Percentiles rank a stretch among this genome's conserved stretches.
These are phyloP conservation scores for Sedum album DNA, from an alignment of 164 flowering plant genomes.

Conservation along the genomic window DNA sequence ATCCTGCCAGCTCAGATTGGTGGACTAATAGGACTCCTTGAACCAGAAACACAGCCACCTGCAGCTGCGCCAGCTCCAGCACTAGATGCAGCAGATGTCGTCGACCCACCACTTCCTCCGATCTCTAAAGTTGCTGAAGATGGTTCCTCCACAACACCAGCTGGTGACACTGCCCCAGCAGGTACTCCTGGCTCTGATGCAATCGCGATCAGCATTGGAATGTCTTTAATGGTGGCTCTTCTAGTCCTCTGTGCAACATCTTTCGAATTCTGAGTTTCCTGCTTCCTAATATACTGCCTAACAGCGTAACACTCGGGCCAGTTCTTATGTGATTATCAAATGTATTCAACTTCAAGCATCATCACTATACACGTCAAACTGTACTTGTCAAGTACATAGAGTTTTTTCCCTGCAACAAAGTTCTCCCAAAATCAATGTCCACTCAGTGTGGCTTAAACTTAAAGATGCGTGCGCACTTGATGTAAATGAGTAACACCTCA, in stretches of 20 bases:
- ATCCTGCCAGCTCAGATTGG: constrained; percentile 40
- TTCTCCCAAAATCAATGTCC: neutral
- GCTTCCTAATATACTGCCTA: neutral
- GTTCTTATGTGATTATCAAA: neutral
- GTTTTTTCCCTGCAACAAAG: neutral
- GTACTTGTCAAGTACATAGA: neutral
- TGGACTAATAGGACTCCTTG: constrained; percentile 14
- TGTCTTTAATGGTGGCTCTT: too few species aligned
- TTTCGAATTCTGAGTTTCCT: neutral
- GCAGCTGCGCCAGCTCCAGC: constrained; percentile 37
- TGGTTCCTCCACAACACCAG: neutral
- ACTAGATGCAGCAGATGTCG: constrained; percentile 19
- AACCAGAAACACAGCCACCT: constrained; percentile 30
- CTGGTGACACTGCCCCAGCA: neutral
- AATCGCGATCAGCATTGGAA: neutral
- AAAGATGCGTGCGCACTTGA: too few species aligned
- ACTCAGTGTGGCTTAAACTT: neutral
- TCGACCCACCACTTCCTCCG: constrained; percentile 1
- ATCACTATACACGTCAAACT: neutral
- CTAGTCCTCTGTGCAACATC: neutral
- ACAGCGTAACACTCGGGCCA: neutral
- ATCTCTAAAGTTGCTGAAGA: constrained; percentile 2
- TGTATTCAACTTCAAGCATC: neutral
- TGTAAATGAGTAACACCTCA: too few species aligned
- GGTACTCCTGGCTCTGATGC: constrained; percentile 1